A percentile compares a stretch with the other conserved stretches of the same genome.
Conservation (phyloP, 2,329 filamentous ascomycete genomes). For the Zymoseptoria brevis region DNA sequence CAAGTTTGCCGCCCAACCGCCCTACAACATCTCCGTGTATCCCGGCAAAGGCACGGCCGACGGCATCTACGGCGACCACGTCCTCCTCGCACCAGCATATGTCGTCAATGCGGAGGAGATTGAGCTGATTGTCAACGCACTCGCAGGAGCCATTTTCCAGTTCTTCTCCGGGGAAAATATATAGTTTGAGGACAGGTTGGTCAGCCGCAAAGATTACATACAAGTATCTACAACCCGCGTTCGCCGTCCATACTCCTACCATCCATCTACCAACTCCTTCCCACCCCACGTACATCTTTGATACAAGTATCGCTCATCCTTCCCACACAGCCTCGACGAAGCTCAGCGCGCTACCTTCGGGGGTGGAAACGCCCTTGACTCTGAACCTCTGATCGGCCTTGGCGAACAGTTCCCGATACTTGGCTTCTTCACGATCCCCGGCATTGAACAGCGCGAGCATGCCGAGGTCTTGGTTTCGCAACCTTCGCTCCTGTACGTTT, state of each 20-base stretch:
- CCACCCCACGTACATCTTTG: no score
- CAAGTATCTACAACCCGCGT: no score
- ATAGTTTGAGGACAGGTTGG: no score
- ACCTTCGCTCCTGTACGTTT: constrained; percentile 7
- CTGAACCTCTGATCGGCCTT: not conserved
- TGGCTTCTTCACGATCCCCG: not conserved
- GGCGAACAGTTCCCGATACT: not conserved
- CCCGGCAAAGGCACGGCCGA: constrained; percentile 1
- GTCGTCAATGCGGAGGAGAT: constrained; percentile 1
- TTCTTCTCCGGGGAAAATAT: no score
- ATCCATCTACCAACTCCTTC: no score
- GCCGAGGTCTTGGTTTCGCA: not conserved
- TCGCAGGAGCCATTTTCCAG: constrained; percentile 2
- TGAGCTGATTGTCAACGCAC: constrained; percentile 3
- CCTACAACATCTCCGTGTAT: constrained; percentile 4
- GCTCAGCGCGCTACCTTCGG: constrained; percentile 1
- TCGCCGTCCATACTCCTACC: no score
- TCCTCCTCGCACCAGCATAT: constrained; percentile 2
- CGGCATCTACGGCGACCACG: constrained; percentile 1
- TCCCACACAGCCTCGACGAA: constrained; percentile 5
- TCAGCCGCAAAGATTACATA: no score
- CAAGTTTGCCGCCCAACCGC: not conserved
- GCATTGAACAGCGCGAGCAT: constrained; percentile 1
- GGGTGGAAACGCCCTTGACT: not conserved
- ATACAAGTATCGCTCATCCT: no score